Evolutionary conservation across 164 flowering plant species (phyloP), one percentile per base, ranked within the genome.

Genomic region (Aristolochia californica): DNA sequence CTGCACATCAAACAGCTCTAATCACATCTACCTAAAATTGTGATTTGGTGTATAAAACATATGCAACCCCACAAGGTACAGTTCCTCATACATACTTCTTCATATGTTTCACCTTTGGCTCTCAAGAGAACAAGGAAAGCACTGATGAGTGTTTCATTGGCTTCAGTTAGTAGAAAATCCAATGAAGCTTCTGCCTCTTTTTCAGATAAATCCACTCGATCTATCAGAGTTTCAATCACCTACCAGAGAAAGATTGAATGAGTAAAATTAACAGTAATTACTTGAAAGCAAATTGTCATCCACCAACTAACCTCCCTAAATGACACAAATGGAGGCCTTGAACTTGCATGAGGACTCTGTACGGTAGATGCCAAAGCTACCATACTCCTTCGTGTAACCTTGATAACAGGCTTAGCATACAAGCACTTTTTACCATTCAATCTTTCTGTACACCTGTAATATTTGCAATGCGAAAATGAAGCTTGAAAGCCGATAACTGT

Each of bases 51-150:
- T 34, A 34, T 5, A 3, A 34, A 34, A 34, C 7, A 34, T 2
- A 34, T 34, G 40, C 40, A 34, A 34, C 40, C 40, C 4, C 40
- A 34, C 40, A 34, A 34, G 40, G 7, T 34, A 34, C 40, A 48
- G n/a, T 16, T 48, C 20, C 5, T 48, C 51, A 48, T 48, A 48
- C 51, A 18, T 68, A 93, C 97, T 70, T 93, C 99, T 71, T 84
- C 90, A 66, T 53, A 93, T 2, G 96, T 87, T 74, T 89, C 99
- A 14, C 97, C 97, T 75, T 93, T 89, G 66, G 98, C 91, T 75
- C 96, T 82, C 66, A 93, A 66, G 45, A 89, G 73, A 55, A 93
- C 96, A 60, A 93, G 85, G 65, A 89, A 89, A 16, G 96, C 94
- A 67, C 97, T 82, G 45, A 93, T 93, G 66, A 85, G 60, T 0